These are phyloP conservation scores for Sutorius eximius DNA, from an alignment of 1,284 basidiomycete genomes.

Conservation along the genomic window DNA sequence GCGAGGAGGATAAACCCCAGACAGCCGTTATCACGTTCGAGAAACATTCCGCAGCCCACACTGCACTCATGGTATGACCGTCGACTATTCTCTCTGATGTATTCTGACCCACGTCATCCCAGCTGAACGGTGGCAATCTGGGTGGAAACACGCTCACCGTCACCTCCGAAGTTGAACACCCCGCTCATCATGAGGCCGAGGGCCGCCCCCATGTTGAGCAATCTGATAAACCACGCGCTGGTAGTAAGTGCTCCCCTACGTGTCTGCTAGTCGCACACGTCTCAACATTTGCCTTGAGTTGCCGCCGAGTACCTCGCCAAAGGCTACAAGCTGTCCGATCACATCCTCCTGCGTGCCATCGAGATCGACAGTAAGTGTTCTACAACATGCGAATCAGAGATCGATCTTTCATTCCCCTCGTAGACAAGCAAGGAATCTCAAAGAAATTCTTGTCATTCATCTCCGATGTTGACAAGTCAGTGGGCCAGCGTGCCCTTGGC, in stretches of 20 bases:
- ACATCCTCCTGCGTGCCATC: constrained; percentile 81
- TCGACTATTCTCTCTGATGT: background rate
- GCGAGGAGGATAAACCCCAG: constrained; percentile 31
- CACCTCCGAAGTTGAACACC: constrained; percentile 60
- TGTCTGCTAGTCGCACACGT: background rate
- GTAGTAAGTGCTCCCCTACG: constrained; percentile 48
- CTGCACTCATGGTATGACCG: constrained; percentile 66
- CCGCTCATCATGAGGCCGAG: constrained; percentile 51
- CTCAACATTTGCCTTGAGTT: constrained; percentile 43
- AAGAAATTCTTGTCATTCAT: constrained; percentile 80
- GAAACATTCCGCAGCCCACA: constrained; percentile 76
- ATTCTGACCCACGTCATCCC: constrained; percentile 8
- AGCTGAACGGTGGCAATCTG: constrained; percentile 74
- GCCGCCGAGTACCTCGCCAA: constrained; percentile 88
- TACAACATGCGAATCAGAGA: background rate
- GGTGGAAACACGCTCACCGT: constrained; percentile 63
- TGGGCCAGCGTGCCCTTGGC: constrained; percentile 70
- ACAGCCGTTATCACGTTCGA: constrained; percentile 68
- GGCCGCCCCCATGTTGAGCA: constrained; percentile 57
- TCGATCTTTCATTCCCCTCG: background rate
- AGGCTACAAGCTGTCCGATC: constrained; percentile 82
- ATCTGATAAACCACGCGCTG: constrained; percentile 79
- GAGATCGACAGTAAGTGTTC: constrained; percentile 72
- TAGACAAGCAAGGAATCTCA: constrained; percentile 86
- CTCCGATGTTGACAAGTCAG: constrained; percentile 62